Evolutionary conservation across 768 basidiomycete genomes (phyloP), one percentile per base, ranked within the genome.

Genomic region (Russula lepida): DNA sequence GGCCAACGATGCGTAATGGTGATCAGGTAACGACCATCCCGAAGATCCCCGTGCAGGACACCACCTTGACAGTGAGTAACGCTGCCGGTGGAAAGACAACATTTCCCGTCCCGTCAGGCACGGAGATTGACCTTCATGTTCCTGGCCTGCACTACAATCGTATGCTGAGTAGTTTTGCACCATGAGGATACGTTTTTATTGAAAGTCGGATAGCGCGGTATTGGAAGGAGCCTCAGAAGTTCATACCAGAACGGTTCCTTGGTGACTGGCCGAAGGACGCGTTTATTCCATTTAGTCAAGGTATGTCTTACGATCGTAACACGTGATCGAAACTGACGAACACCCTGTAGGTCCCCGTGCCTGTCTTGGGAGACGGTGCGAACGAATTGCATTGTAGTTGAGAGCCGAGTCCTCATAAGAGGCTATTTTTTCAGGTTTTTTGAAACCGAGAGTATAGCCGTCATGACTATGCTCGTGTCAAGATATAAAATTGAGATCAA

Each of bases 141-240:
- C 66, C 73, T 23, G 81, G 73, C 8, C 56, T 81, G 28, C 81
- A 82, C 62, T 76, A 81, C 60, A 82, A 82, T 65, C 79, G 81
- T 81, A 69, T 21, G 56, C 41, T 15, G 7, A 6, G 9, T 30
- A 0, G 23, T 8, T 3, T 32, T 32, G 6, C 19, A 15, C 19
- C 21, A 21, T 2, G 0, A 11, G 11, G n/a, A 19, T 6, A 15
- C 3, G 43, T 15, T 44, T 37, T 54, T n/a, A 60, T n/a, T n/a
- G 1, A 15, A 25, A 33, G 35, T 23, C 17, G n/a, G n/a, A 13
- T 63, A 83, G 82, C 82, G 27, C 75, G 76, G 32, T 82, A 82
- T 66, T 84, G 83, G 82, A 69, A 78, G 53, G 74, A 83, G 41
- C 81, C 83, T 3, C 63, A 78, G 28, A 65, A 65, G 8, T 84